A percentile compares a stretch with the other conserved stretches of the same genome.
These are phyloP conservation scores for Leccinum subgranulosum DNA, from an alignment of 768 basidiomycete species.

Conservation along the genomic window DNA sequence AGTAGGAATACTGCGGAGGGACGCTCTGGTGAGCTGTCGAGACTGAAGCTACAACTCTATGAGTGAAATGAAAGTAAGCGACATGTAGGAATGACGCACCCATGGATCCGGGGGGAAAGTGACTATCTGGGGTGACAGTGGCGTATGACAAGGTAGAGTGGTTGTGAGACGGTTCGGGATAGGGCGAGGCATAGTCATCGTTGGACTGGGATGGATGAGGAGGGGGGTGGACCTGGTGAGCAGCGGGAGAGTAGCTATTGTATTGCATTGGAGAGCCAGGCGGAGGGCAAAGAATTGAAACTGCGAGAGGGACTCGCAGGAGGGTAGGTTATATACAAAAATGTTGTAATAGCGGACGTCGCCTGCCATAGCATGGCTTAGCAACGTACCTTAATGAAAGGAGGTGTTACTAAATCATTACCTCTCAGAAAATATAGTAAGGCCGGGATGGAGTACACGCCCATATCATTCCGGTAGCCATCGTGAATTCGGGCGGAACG, in stretches of 20 bases:
- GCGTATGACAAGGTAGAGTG: constrained; percentile 25
- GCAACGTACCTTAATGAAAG: constrained; percentile 38
- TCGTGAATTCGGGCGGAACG: constrained; percentile 29
- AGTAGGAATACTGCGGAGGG: constrained; percentile 17
- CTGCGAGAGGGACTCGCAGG: constrained; percentile 10
- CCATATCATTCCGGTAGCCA: constrained; percentile 33
- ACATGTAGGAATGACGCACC: constrained; percentile 21
- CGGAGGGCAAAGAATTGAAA: constrained; percentile 3
- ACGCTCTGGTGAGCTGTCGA: constrained; percentile 21
- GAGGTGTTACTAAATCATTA: constrained; percentile 38
- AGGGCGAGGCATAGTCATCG: constrained; percentile 18
- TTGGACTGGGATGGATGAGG: constrained; percentile 21
- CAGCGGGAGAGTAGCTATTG: constrained; percentile 21
- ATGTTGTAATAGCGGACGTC: constrained; percentile 33
- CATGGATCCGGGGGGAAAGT: constrained; percentile 22
- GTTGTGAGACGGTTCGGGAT: constrained; percentile 25
- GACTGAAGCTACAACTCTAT: not conserved
- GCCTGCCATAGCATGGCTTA: constrained; percentile 35
- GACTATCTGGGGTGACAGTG: constrained; percentile 20
- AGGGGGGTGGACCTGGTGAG: constrained; percentile 17
- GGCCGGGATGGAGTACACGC: constrained; percentile 33
- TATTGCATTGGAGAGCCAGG: constrained; percentile 26
- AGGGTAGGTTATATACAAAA: constrained; percentile 33
- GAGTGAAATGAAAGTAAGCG: constrained; percentile 5
- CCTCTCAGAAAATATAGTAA: constrained; percentile 33